Evolutionary conservation across 306 rosid genomes (phyloP).

Genomic region (Quillaja saponaria): DNA sequence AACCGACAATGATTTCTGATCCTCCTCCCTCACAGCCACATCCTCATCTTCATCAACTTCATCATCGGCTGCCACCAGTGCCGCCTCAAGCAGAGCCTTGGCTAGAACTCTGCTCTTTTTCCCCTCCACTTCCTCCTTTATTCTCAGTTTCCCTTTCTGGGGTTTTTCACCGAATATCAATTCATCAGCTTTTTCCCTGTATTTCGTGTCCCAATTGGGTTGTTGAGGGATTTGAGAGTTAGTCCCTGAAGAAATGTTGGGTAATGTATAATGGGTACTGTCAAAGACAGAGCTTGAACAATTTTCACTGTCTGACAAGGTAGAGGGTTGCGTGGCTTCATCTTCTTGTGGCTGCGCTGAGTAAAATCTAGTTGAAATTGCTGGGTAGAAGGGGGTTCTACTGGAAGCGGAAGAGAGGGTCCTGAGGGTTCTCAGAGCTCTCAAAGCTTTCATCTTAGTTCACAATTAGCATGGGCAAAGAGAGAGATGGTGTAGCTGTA

Average conservation of each 20-base stretch:
- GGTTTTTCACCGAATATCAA: constrained; percentile 40
- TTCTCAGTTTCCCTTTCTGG: constrained; percentile 41
- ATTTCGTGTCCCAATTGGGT: constrained; percentile 63
- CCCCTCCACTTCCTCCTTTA: constrained; percentile 63
- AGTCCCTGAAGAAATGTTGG: constrained; percentile 35
- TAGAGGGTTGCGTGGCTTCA: constrained; percentile 27
- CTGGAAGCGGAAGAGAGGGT: constrained; percentile 29
- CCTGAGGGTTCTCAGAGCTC: constrained; percentile 41
- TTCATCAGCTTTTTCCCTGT: constrained; percentile 54
- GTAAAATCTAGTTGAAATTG: constrained; percentile 35
- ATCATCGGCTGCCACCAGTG: constrained; percentile 39
- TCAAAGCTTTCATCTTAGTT: constrained; percentile 70
- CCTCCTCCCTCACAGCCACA: constrained; percentile 58
- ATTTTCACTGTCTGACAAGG: constrained; percentile 37
- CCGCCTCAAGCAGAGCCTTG: constrained; percentile 73
- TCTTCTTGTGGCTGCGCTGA: constrained; percentile 67
- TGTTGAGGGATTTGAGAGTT: constrained; percentile 8
- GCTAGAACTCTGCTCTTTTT: constrained; percentile 58
- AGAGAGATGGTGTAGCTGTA: no score
- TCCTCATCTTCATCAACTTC: constrained; percentile 36
- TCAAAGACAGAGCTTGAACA: constrained; percentile 59
- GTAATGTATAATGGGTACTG: constrained; percentile 58
- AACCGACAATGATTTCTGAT: constrained; percentile 78
- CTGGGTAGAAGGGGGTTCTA: constrained; percentile 10
- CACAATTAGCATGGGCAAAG: no score